phyloP scores from a whole-genome alignment of 164 flowering plant genomes.

The Vitis riparia region DNA sequence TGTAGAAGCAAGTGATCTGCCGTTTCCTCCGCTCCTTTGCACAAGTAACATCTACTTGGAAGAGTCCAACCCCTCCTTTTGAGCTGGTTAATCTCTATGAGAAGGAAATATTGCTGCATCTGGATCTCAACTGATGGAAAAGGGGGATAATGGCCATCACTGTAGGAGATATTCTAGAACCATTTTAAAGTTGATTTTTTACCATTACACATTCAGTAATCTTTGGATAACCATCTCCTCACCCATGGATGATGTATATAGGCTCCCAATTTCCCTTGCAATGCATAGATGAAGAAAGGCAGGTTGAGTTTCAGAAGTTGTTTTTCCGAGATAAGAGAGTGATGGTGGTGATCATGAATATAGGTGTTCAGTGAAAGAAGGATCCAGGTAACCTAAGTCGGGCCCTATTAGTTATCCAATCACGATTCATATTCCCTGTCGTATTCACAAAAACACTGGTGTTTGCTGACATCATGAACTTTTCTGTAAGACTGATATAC shows the following conservation, averaged over 20 bases:
- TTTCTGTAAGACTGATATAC: not conserved
- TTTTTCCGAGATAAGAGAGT: no score
- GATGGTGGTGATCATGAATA: no score
- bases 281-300: no score
- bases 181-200: not conserved
- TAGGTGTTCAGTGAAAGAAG: no score
- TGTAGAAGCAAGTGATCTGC: no score
- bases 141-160: not conserved
- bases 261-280: not conserved
- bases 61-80: no score
- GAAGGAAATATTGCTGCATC: constrained; percentile 1
- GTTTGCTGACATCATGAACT: not conserved
- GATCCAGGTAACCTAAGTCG: not conserved
- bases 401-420: not conserved
- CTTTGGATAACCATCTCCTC: not conserved
- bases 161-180: not conserved
- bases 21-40: no score
- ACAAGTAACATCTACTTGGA: no score
- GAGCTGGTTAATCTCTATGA: not conserved
- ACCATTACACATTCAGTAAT: not conserved
- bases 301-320: no score
- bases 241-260: not conserved
- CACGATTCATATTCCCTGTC: not conserved
- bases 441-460: constrained; percentile 3
- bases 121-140: not conserved